phyloP scores from a whole-genome alignment of 371 early-diverging fungal genomes.

The Mucor plumbeus region DNA sequence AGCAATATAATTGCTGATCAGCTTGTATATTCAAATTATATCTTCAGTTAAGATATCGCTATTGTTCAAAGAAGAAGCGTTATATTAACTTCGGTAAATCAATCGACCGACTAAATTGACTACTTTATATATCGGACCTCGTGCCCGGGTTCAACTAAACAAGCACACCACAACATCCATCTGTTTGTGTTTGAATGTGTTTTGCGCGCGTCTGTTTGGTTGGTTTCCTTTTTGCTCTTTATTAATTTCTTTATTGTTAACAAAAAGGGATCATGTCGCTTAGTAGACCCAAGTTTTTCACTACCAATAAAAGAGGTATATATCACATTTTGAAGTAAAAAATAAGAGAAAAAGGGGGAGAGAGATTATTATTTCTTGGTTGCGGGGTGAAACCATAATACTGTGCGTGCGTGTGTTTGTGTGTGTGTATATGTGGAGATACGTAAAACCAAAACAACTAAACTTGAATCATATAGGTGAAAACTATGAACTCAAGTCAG shows the following conservation, averaged over 20 bases:
- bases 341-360: neutral
- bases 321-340: neutral
- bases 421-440: neutral
- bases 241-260: neutral
- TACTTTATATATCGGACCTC: too few species aligned
- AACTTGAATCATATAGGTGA: slow-evolving; percentile 70
- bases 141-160: too few species aligned
- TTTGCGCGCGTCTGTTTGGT: too few species aligned
- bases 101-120: too few species aligned
- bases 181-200: too few species aligned
- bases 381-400: neutral
- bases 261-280: slow-evolving; percentile 12
- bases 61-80: too few species aligned
- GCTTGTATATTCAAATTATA: too few species aligned
- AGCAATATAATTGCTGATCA: too few species aligned
- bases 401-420: neutral
- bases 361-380: neutral
- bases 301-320: slow-evolving; percentile 68
- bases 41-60: too few species aligned
- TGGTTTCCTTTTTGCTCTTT: too few species aligned
- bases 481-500: slow-evolving; percentile 94
- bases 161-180: too few species aligned
- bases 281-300: slow-evolving; percentile 63
- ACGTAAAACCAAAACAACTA: neutral
- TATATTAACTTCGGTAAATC: too few species aligned